A percentile compares a stretch with the other conserved stretches of the same genome.
Evolutionary conservation across 1,139 yeast species (phyloP).

Genomic region (Hansenula lynferdii): DNA sequence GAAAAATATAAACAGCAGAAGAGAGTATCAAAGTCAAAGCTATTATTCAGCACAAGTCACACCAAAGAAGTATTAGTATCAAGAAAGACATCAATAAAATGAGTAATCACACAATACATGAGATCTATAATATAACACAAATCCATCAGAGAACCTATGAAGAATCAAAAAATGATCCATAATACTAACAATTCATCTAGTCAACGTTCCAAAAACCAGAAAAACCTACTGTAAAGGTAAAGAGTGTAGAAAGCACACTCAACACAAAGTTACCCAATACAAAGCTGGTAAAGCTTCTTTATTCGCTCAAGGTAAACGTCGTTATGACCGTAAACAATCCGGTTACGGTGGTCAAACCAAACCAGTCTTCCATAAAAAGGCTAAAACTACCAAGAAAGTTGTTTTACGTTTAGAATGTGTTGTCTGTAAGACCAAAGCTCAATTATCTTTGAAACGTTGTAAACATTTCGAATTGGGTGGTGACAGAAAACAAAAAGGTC

Average conservation of each 20-base stretch:
- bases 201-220: slow-evolving; percentile 99
- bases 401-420: slow-evolving; percentile 99
- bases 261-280: slow-evolving; percentile 99
- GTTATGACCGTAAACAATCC: slow-evolving; percentile 99
- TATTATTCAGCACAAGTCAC: too few relatives aligned
- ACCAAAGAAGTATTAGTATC: too few relatives aligned
- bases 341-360: slow-evolving; percentile 99
- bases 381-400: slow-evolving; percentile 99
- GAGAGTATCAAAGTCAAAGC: too few relatives aligned
- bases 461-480: slow-evolving; percentile 99
- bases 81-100: too few relatives aligned
- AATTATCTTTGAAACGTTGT: slow-evolving; percentile 98
- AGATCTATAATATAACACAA: too few relatives aligned
- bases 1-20: too few relatives aligned
- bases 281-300: slow-evolving; percentile 99
- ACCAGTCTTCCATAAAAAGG: slow-evolving; percentile 99
- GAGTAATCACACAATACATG: too few relatives aligned
- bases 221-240: slow-evolving; percentile 99
- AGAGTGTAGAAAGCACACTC: slow-evolving; percentile 99
- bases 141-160: background rate
- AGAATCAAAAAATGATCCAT: background rate
- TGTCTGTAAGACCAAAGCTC: slow-evolving; percentile 98
- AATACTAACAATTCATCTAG: slow-evolving; percentile 37
- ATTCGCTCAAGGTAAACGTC: slow-evolving; percentile 99
- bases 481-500: slow-evolving; percentile 99